A percentile compares a stretch with the other conserved stretches of the same genome.
Conservation (phyloP, 169 alveolate genomes). For the Cyclospora cayetanensis region DNA sequence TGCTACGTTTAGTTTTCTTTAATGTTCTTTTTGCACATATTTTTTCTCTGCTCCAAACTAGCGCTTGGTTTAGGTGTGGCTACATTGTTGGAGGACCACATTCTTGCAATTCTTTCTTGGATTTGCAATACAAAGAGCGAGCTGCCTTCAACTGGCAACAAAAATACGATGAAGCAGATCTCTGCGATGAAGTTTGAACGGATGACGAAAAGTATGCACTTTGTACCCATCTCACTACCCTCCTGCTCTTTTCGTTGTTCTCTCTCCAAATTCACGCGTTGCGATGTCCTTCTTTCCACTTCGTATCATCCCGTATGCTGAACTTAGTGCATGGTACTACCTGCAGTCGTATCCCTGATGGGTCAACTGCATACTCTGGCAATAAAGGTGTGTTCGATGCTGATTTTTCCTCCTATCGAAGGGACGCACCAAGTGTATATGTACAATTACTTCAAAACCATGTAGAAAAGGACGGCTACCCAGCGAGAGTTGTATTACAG, state of each 20-base stretch:
- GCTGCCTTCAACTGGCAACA: background rate
- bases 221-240: too few relatives aligned
- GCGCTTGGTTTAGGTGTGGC: background rate
- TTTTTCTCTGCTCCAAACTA: background rate
- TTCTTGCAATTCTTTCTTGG: background rate
- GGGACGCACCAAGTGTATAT: too few relatives aligned
- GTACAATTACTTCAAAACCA: background rate
- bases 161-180: background rate
- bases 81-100: background rate
- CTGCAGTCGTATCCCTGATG: background rate
- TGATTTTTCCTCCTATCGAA: background rate
- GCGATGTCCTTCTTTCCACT: too few relatives aligned
- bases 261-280: background rate
- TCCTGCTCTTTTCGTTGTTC: background rate
- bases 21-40: background rate
- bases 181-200: background rate
- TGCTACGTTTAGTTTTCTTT: background rate
- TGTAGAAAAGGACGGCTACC: conserved; percentile 17
- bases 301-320: too few relatives aligned
- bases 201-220: background rate
- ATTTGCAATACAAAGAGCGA: background rate
- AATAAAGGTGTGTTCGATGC: background rate
- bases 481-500: conserved; percentile 65
- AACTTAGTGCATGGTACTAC: too few relatives aligned
- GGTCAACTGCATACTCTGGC: background rate